phyloP scores from a whole-genome alignment of 352 stramenopile genomes.

The Albugo laibachii region DNA sequence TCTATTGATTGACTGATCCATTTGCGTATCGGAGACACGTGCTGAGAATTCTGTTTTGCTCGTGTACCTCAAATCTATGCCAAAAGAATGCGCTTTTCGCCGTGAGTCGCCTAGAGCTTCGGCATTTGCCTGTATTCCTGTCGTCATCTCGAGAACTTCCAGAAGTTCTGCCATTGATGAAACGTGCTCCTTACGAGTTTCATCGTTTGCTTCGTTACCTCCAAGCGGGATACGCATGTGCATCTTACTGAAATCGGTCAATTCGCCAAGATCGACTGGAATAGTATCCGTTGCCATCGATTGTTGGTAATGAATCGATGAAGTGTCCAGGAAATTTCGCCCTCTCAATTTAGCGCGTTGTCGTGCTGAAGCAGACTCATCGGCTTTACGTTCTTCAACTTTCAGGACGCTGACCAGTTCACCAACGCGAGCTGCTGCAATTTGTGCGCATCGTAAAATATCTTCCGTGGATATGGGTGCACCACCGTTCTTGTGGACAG shows the following conservation, averaged over 20 bases:
- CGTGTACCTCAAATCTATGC: constrained; percentile 15
- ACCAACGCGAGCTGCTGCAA: constrained; percentile 54
- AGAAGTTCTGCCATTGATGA: constrained; percentile 57
- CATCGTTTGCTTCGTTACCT: constrained; percentile 25
- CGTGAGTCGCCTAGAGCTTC: constrained; percentile 4
- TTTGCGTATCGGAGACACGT: not conserved
- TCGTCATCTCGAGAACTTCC: constrained; percentile 43
- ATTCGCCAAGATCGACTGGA: constrained; percentile 50
- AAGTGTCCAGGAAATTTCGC: constrained; percentile 39
- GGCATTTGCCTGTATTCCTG: constrained; percentile 7
- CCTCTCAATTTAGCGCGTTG: constrained; percentile 51
- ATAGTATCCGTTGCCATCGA: constrained; percentile 13
- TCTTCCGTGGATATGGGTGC: constrained; percentile 34
- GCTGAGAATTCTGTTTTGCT: constrained; percentile 29
- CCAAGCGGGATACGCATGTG: constrained; percentile 48
- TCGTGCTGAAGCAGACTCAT: constrained; percentile 36
- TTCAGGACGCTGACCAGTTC: constrained; percentile 65
- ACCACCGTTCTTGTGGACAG: constrained; percentile 80
- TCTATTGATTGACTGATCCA: constrained; percentile 8
- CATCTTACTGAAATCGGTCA: constrained; percentile 63
- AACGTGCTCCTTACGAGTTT: constrained; percentile 24
- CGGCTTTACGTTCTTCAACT: constrained; percentile 47
- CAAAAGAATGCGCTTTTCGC: constrained; percentile 5
- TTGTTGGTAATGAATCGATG: constrained; percentile 2
- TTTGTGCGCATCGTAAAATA: constrained; percentile 54